Percentiles rank a stretch among this genome's conserved stretches.
phyloP scores from a whole-genome alignment of 1,284 basidiomycete genomes.

The Pseudozyma tsukubaensis region DNA sequence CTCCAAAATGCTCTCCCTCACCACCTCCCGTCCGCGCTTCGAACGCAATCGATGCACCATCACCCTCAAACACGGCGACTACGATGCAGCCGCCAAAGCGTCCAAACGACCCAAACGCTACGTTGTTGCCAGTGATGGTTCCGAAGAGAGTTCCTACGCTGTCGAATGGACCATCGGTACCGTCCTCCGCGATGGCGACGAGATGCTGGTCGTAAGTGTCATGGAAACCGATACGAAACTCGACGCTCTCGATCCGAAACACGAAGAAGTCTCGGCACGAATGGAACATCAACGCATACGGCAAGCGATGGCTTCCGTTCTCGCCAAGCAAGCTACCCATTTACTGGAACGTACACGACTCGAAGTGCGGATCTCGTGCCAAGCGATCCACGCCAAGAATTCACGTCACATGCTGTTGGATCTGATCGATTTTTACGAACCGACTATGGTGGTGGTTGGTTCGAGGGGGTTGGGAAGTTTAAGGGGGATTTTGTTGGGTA shows the following conservation, averaged over 20 bases:
- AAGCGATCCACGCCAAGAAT: constrained; percentile 92
- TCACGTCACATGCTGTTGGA: constrained; percentile 87
- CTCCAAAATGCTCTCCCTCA: constrained; percentile 44
- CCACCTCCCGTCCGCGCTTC: constrained; percentile 76
- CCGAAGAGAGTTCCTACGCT: constrained; percentile 72
- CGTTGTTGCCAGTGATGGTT: constrained; percentile 91
- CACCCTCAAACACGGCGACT: constrained; percentile 77
- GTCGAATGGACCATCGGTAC: constrained; percentile 82
- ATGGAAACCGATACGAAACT: constrained; percentile 88
- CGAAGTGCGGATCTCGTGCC: constrained; percentile 86
- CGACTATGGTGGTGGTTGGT: constrained; percentile 93
- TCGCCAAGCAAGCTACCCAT: constrained; percentile 83
- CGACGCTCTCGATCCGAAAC: constrained; percentile 67
- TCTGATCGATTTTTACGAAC: constrained; percentile 90
- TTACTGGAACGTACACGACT: constrained; percentile 89
- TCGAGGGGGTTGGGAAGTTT: constrained; percentile 89
- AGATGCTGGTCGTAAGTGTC: constrained; percentile 76
- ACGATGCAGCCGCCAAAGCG: constrained; percentile 61
- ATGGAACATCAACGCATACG: constrained; percentile 90
- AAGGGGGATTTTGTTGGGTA: constrained; percentile 94
- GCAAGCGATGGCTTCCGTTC: constrained; percentile 86
- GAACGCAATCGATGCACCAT: constrained; percentile 93
- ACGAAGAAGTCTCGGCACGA: constrained; percentile 78
- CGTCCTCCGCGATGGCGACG: constrained; percentile 90
- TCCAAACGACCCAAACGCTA: constrained; percentile 79